Evolutionary conservation across 441 rosid genomes (phyloP), one percentile per base, ranked within the genome.

Genomic region (Eugenia klotzschiana): DNA sequence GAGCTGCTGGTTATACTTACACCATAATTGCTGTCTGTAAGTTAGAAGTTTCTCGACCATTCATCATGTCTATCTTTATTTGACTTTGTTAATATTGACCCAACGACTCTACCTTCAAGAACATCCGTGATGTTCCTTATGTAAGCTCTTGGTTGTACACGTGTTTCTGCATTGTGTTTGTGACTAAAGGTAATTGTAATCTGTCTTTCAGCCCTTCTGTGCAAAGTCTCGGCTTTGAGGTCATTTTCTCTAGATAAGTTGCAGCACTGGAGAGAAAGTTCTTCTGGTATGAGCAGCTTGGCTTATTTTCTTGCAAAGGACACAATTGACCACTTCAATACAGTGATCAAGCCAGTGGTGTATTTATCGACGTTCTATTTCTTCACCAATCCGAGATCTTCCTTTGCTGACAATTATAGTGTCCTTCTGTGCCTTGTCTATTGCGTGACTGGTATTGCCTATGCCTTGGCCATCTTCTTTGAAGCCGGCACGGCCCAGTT

Each of bases 11-110:
- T 51, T 84, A 84, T 55, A 84, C 83, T 8, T 81, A 84, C 49
- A 84, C 86, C 33, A 84, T 84, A 13, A 84, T 84, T 51, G 86
- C 83, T 40, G 86, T 84, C 49, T 84, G 86, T 84, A 80, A 84
- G 86, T 64, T 4, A 12, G 41, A 64, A 33, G n/a, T 37, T 64
- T 64, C 46, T 9, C 3, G 7, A 33, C 43, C 77, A 9, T 22
- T 64, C 77, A 64, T 64, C 37, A 64, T 1, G 14, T 33, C 46
- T 33, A 22, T 64, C 46, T 33, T 33, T 60, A 29, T 29, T 60
- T 64, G 77, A 18, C 25, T 37, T 64, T 64, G 74, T 33, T 33
- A 33, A 64, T 33, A 8, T 18, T 64, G 43, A 33, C 13, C 43
- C 74, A 4, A 29, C 1, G 3, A 33, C 74, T 29, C 3, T 20